Evolutionary conservation across 179 eudicot genomes (phyloP).

Genomic region (Silene coronaria): DNA sequence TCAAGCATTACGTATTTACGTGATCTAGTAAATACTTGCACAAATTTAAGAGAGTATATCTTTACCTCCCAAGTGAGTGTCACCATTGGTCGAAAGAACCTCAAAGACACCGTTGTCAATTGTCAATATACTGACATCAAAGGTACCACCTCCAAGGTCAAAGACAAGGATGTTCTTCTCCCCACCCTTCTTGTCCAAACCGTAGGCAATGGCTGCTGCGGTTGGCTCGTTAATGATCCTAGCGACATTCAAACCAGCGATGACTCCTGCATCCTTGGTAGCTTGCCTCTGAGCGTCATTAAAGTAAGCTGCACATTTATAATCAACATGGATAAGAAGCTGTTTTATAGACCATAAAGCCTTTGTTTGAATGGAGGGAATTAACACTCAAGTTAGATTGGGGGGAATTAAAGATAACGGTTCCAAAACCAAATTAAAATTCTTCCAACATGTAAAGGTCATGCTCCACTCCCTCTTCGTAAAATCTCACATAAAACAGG

Average conservation of each 20-base stretch:
- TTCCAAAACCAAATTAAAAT: not conserved
- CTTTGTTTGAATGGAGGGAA: not conserved
- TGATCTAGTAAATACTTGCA: not conserved
- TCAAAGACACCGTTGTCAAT: constrained; percentile 42
- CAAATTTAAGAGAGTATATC: not conserved
- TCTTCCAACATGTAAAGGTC: not conserved
- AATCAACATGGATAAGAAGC: not conserved
- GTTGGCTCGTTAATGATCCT: constrained; percentile 40
- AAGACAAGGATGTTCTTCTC: constrained; percentile 43
- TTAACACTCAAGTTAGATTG: not conserved
- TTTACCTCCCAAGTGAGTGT: constrained; percentile 43
- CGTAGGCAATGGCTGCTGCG: constrained; percentile 40
- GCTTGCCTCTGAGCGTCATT: constrained; percentile 46
- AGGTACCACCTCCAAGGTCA: constrained; percentile 45
- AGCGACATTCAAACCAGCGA: constrained; percentile 41
- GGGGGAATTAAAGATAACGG: not conserved
- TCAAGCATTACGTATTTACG: not conserved
- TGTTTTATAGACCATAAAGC: not conserved
- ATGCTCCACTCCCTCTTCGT: too few relatives aligned
- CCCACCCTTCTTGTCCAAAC: constrained; percentile 41
- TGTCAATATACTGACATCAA: constrained; percentile 40
- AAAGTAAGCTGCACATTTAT: constrained; percentile 34
- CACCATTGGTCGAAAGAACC: constrained; percentile 39
- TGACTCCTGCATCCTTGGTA: constrained; percentile 40
- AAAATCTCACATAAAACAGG: too few relatives aligned